Conservation (phyloP, 768 basidiomycete genomes). For the Tephrocybe sp. region DNA sequence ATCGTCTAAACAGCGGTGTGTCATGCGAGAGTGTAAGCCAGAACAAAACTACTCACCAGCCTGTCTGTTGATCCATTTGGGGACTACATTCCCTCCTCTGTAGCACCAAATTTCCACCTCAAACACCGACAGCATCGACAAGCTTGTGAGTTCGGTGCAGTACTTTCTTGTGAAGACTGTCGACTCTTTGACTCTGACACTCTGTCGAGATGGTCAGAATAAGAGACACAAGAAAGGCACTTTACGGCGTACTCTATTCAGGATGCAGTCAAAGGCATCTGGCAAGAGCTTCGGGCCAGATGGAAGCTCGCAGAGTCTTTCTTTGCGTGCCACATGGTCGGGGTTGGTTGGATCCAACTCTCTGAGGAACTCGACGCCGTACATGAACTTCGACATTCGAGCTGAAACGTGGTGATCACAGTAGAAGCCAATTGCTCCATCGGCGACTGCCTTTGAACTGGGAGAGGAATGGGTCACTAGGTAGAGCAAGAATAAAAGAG, state of each 20-base stretch:
- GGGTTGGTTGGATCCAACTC: conserved; percentile 64
- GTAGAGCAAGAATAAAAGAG: neutral
- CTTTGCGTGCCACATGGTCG: conserved; percentile 64
- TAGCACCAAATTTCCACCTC: conserved; percentile 88
- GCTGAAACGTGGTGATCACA: conserved; percentile 84
- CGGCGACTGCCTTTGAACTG: conserved; percentile 84
- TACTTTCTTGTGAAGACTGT: conserved; percentile 82
- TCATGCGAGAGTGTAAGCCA: neutral
- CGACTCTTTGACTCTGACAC: conserved; percentile 77
- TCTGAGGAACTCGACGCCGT: conserved; percentile 78
- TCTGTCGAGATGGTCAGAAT: conserved; percentile 32
- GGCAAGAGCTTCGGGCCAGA: conserved; percentile 77
- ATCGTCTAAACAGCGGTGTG: conserved; percentile 39
- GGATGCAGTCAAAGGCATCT: conserved; percentile 82
- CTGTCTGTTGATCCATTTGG: conserved; percentile 72
- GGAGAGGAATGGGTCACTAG: neutral
- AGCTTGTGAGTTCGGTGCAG: conserved; percentile 76
- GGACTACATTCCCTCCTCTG: conserved; percentile 68
- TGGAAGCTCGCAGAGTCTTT: conserved; percentile 71
- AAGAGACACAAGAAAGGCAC: neutral
- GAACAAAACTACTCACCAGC: conserved; percentile 37
- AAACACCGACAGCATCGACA: conserved; percentile 75
- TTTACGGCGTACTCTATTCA: conserved; percentile 56
- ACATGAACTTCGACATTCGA: conserved; percentile 78
- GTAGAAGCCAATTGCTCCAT: conserved; percentile 83